Evolutionary conservation across 2,329 filamentous ascomycete genomes (phyloP), one percentile per base, ranked within the genome.

Genomic region (Aspergillus ruber): DNA sequence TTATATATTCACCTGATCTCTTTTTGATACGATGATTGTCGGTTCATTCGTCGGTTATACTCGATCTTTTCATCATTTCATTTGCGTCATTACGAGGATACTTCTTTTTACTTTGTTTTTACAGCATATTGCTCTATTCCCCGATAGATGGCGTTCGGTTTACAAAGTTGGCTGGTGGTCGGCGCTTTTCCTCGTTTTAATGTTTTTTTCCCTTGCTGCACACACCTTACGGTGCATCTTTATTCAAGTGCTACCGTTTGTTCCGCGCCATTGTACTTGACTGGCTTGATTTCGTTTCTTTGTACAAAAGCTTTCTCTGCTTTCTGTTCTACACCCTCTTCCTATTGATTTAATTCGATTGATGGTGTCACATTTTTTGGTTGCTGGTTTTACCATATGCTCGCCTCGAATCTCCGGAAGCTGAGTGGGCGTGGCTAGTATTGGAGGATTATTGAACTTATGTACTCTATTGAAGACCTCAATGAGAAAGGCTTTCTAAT

Each of bases 111-210:
- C 57, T 56, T 45, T 43, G 53, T 49, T 53, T 51, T 46, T 52
- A 40, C 42, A 55, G 49, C 47, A 43, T 54, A 42, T 52, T 56
- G 61, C 47, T 58, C 58, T 65, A 67, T 68, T 65, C 64, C 62
- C 59, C 59, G 52, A 69, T 68, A 67, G 63, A 67, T 63, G 63
- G 65, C 63, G 67, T 67, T 62, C 57, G 60, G 62, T 64, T 59
- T 66, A 57, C 53, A 61, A 52, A 55, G 52, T 58, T 52, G 55
- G 57, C 47, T 51, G 63, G 63, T 60, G 59, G 60, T 52, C 45
- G 63, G 65, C 61, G 63, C 63, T 59, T 58, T 25, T 35, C 40
- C 32, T 29, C 43, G n/a, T 38, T 44, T 53, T 49, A 35, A 44
- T 52, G 43, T 41, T 57, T 51, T 50, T 40, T 40, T 49, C 47